Percentiles rank a stretch among this genome's conserved stretches.
Conservation (phyloP, 345 rosid genomes). For the Eucalyptus fibrosa region DNA sequence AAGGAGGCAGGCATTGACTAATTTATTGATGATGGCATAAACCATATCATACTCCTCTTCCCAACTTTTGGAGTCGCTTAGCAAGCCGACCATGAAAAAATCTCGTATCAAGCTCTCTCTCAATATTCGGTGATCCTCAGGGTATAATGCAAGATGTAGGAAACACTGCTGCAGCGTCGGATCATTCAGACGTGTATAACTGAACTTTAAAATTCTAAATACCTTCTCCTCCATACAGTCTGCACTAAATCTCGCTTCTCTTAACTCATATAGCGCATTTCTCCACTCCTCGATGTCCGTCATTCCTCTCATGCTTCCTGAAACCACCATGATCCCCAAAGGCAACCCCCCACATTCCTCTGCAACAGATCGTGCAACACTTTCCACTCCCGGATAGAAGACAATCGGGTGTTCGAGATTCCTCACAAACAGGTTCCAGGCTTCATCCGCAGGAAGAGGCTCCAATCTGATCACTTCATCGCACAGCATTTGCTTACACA, state of each 20-base stretch:
- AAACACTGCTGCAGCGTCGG: not conserved
- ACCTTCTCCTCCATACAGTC: not conserved
- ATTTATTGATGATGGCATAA: not conserved
- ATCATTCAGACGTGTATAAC: slow-evolving; percentile 1
- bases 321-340: not conserved
- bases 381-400: not conserved
- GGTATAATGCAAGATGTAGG: not conserved
- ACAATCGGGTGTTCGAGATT: not conserved
- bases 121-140: not conserved
- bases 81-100: not conserved
- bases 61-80: not conserved
- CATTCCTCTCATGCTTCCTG: not conserved
- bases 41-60: not conserved
- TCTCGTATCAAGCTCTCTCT: not conserved
- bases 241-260: not conserved
- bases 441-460: not conserved
- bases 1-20: not conserved
- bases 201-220: not conserved
- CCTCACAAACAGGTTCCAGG: not conserved
- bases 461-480: not conserved
- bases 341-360: slow-evolving; percentile 7
- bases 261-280: not conserved
- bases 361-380: not conserved
- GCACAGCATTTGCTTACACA: not conserved
- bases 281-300: not conserved